A percentile compares a stretch with the other conserved stretches of the same genome.
Conservation (phyloP, 1,284 basidiomycete genomes). For the Exobasidium rhododendri region DNA sequence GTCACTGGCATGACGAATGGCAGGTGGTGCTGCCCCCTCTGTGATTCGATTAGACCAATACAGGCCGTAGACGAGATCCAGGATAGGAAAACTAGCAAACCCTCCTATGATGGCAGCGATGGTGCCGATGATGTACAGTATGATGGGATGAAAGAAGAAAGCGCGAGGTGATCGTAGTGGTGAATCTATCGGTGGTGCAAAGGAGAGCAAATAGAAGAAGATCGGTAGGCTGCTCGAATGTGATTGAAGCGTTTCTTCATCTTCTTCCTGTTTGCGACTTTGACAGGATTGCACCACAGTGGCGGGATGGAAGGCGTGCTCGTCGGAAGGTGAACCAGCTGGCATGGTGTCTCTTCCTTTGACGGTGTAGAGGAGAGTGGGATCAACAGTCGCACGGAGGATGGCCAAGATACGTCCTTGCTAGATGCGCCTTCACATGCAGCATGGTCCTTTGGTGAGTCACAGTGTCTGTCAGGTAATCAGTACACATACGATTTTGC, state of each 20-base stretch:
- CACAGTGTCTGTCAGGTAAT: too few relatives aligned
- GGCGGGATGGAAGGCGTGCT: neutral
- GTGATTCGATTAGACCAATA: conserved; percentile 45
- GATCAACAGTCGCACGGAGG: too few relatives aligned
- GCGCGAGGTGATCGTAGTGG: conserved; percentile 21
- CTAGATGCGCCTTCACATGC: too few relatives aligned
- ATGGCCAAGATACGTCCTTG: too few relatives aligned
- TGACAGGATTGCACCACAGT: neutral
- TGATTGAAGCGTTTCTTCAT: conserved; percentile 5
- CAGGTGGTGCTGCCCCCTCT: conserved; percentile 17
- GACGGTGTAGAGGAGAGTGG: too few relatives aligned
- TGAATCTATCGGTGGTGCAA: conserved; percentile 28
- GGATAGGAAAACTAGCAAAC: conserved; percentile 26
- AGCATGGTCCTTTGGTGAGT: too few relatives aligned
- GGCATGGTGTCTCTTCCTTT: too few relatives aligned
- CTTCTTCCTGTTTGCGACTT: neutral
- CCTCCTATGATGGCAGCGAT: conserved; percentile 35
- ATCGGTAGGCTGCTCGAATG: conserved; percentile 21
- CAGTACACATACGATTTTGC: too few relatives aligned
- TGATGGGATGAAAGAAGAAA: conserved; percentile 37
- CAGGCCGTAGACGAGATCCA: conserved; percentile 49
- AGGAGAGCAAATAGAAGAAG: conserved; percentile 44
- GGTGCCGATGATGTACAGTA: conserved; percentile 40
- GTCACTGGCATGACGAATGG: conserved; percentile 29
- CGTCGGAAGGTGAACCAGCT: neutral